phyloP scores from a whole-genome alignment of 2,329 filamentous ascomycete species.

The Volutella citrinella region DNA sequence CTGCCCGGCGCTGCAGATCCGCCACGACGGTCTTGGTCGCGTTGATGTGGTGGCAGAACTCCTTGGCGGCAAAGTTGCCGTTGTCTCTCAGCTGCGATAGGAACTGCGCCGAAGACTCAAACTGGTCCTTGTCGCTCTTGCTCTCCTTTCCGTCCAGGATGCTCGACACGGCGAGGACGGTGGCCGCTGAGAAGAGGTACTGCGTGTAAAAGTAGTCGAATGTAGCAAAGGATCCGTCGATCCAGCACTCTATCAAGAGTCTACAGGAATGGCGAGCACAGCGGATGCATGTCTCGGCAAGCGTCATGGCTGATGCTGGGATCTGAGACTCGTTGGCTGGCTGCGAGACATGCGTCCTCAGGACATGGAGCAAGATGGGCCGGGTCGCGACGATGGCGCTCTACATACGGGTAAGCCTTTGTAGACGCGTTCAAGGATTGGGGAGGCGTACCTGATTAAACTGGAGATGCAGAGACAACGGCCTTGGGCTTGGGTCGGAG shows the following conservation, averaged over 20 bases:
- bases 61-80: slow-evolving; percentile 39
- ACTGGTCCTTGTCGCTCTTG: slow-evolving; percentile 36
- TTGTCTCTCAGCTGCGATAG: slow-evolving; percentile 36
- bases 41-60: slow-evolving; percentile 40
- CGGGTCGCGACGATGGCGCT: slow-evolving; percentile 32
- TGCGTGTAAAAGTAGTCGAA: slow-evolving; percentile 14
- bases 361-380: slow-evolving; percentile 32
- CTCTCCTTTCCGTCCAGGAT: slow-evolving; percentile 16
- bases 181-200: slow-evolving; percentile 13
- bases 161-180: slow-evolving; percentile 11
- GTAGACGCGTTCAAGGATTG: no score
- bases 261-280: slow-evolving; percentile 10
- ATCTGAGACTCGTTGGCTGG: slow-evolving; percentile 21
- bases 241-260: slow-evolving; percentile 7
- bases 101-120: slow-evolving; percentile 36
- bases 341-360: slow-evolving; percentile 25
- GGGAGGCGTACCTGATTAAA: slow-evolving; percentile 24
- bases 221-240: slow-evolving; percentile 7
- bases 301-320: slow-evolving; percentile 31
- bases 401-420: no score
- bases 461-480: slow-evolving; percentile 27
- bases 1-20: slow-evolving; percentile 13
- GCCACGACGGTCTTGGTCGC: slow-evolving; percentile 29
- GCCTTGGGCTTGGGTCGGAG: slow-evolving; percentile 10
- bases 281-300: slow-evolving; percentile 11